Evolutionary conservation across 169 alveolate genomes (phyloP).

Genomic region (Cryptosporidium canis): DNA sequence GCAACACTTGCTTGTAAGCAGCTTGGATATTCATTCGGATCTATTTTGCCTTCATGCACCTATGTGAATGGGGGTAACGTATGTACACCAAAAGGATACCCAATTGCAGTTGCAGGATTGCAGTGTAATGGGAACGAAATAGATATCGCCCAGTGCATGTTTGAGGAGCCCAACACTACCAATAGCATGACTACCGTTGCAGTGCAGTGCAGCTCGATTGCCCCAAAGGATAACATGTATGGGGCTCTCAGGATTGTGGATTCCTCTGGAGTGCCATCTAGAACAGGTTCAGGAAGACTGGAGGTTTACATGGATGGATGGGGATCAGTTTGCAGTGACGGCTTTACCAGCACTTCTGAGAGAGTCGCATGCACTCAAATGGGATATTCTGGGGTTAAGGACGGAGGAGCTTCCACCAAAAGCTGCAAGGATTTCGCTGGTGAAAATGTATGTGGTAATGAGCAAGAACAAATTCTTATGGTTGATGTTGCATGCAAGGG

Average conservation of each 20-base stretch:
- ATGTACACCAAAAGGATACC: constrained; percentile 66
- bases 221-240: constrained; percentile 40
- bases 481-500: constrained; percentile 86
- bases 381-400: constrained; percentile 74
- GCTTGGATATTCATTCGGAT: constrained; percentile 47
- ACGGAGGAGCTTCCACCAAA: constrained; percentile 87
- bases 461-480: constrained; percentile 82
- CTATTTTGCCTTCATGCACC: constrained; percentile 45
- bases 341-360: constrained; percentile 52
- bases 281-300: constrained; percentile 67
- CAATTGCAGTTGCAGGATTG: constrained; percentile 65
- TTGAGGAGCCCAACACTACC: constrained; percentile 56
- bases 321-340: constrained; percentile 72
- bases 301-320: constrained; percentile 70
- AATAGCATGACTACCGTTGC: constrained; percentile 52
- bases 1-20: constrained; percentile 70
- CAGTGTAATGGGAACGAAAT: constrained; percentile 67
- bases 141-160: constrained; percentile 60
- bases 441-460: constrained; percentile 86
- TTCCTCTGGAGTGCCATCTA: constrained; percentile 56
- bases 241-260: constrained; percentile 72
- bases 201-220: constrained; percentile 51
- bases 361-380: constrained; percentile 67
- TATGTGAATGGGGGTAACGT: constrained; percentile 70
- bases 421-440: constrained; percentile 85